phyloP scores from a whole-genome alignment of 139 green algal species.

The Haematococcus sp. region DNA sequence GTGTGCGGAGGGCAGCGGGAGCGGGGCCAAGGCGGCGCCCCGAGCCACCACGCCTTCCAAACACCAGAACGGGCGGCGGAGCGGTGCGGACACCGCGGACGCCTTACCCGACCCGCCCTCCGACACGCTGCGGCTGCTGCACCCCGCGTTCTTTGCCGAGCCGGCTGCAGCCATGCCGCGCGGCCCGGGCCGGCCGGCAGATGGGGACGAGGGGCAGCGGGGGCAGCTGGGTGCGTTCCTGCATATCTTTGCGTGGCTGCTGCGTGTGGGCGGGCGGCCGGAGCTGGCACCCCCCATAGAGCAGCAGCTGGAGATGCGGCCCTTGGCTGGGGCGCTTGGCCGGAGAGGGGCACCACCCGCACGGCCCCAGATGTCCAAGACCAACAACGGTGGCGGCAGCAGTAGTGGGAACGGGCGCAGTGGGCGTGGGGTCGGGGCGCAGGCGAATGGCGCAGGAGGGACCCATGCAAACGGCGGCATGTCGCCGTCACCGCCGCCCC shows the following conservation, averaged over 20 bases:
- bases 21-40: not conserved
- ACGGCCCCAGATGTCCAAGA: not conserved
- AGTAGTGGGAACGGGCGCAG: too few relatives aligned
- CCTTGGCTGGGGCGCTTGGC: not conserved
- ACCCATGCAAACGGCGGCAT: not conserved
- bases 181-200: not conserved
- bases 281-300: slow-evolving; percentile 18
- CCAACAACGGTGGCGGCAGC: not conserved
- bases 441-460: too few relatives aligned
- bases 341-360: not conserved
- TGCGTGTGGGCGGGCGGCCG: slow-evolving; percentile 19
- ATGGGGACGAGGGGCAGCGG: slow-evolving; percentile 32
- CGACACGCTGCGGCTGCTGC: slow-evolving; percentile 28
- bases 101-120: slow-evolving; percentile 1
- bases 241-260: slow-evolving; percentile 33
- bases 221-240: slow-evolving; percentile 42
- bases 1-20: not conserved
- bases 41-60: not conserved
- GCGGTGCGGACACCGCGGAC: not conserved
- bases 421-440: too few relatives aligned
- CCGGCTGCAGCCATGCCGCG: slow-evolving; percentile 16
- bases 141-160: slow-evolving; percentile 47
- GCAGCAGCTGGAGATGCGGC: slow-evolving; percentile 16
- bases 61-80: slow-evolving; percentile 12
- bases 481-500: not conserved